Base-by-base conservation (phyloP, 805 yeast species). In the Barnettozyma pratensis region DNA sequence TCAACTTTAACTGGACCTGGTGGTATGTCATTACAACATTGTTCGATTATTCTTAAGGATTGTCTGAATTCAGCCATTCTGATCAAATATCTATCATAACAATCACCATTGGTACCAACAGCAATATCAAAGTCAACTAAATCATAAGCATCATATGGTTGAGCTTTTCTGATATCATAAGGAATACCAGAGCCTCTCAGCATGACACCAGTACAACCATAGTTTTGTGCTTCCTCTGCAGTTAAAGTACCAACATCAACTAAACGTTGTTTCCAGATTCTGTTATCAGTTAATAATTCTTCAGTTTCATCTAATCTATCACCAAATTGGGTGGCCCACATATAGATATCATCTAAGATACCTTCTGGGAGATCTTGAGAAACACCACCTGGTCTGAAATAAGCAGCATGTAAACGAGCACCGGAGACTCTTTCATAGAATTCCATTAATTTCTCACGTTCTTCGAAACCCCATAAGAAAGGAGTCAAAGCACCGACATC, bases 281-380 rank as follows among this genome's bases (percentile, higher is more conserved):
- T 84, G 71, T 88, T 88, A 64, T 87, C 96, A 43, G 96, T 87
- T 55, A 85, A 76, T 71, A 88, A 77, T 70, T 88, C 96, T 72
- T 88, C 96, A 54, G 86, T 83, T 70, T 88, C 96, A 67, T 88
- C 96, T 57, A 88, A 71, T 73, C 96, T 81, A 72, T 88, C 96
- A 65, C 96, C 96, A 59, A 88, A 88, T 73, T 88, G 96, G 27
- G 96, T 88, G 48, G 96, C 95, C 96, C 96, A 88, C 92, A 87
- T 87, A 70, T 86, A 88, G 56, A 88, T 88, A 66, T 88, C 96
- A 68, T 88, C 96, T 60, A 88, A 77, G 62, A 88, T 67, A 45
- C 96, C 96, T 38, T 80, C 83, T 28, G 96, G 96, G 52, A 88
- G 69, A 70, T 88, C 96, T 70, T 85, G 95, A 25, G 92, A 72